Evolutionary conservation across 176 grass and related monocot species (phyloP).

Genomic region (Typha latifolia): DNA sequence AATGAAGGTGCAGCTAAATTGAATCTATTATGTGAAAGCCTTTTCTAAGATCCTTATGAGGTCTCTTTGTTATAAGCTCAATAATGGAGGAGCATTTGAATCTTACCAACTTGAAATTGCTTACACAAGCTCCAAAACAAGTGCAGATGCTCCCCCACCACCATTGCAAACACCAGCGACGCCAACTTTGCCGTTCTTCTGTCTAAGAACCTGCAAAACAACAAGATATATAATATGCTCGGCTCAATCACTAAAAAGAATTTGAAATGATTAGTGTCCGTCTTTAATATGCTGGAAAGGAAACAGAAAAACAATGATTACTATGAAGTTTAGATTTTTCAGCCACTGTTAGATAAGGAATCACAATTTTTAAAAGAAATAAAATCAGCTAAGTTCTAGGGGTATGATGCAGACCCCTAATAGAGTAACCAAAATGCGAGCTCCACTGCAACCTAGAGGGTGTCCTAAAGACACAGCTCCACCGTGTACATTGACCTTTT

Average conservation of each 20-base stretch:
- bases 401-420: slow-evolving; percentile 51
- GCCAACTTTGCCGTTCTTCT: slow-evolving; percentile 58
- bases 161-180: slow-evolving; percentile 93
- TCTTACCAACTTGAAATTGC: slow-evolving; percentile 9
- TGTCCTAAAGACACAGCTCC: slow-evolving; percentile 91
- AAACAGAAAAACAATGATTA: too few relatives aligned
- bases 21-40: too few relatives aligned
- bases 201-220: slow-evolving; percentile 51
- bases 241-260: too few relatives aligned
- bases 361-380: not conserved
- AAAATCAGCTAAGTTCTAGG: not conserved
- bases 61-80: too few relatives aligned
- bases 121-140: slow-evolving; percentile 59
- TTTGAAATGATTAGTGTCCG: too few relatives aligned
- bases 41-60: too few relatives aligned
- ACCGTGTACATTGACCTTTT: slow-evolving; percentile 89
- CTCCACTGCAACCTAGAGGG: slow-evolving; percentile 90
- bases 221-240: not conserved
- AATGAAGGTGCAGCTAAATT: too few relatives aligned
- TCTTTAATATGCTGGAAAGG: too few relatives aligned
- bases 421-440: slow-evolving; percentile 77
- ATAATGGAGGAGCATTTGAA: not conserved
- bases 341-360: too few relatives aligned
- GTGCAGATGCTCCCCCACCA: slow-evolving; percentile 77
- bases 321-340: too few relatives aligned